Base-by-base conservation (phyloP, 768 basidiomycete genomes). In the Suillus subluteus region DNA sequence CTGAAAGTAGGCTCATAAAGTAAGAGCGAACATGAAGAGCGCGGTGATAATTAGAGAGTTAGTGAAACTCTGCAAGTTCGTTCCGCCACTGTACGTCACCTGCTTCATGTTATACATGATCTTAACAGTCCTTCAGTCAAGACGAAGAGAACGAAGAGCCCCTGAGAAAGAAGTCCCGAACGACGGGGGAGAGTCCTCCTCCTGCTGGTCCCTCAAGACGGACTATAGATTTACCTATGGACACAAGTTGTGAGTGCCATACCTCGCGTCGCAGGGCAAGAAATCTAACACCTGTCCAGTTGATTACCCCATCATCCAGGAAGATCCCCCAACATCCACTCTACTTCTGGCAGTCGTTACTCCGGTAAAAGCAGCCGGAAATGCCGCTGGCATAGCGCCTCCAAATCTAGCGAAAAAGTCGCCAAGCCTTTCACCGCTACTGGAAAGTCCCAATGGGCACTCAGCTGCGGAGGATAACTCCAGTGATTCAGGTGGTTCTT, bases 201-300 rank as follows among this genome's bases (percentile, higher is more conserved):
- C 9, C 21, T 30, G 44, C 37, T 18, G n/a, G 40, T 37, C 58
- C 46, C 11, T 37, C 13, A 38, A 13, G 66, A 69, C 6, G 62
- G 71, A 41, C 15, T 40, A 26, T 62, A 55, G 15, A 65, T 71
- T 18, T 76, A 67, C 11, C 72, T 68, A 48, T 63, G 67, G 6
- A 73, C 72, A 5, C 70, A 73, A 62, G 72, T 73, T n/a, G 77
- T 73, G 40, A 68, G 68, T 69, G 68, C 1, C 68, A 75, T 32
- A 65, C 68, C 38, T 66, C 70, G 8, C 70, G 71, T 62, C 65
- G 62, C 15, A 68, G 69, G 12, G 12, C 58, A 30, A 21, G 18
- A 30, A 61, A 61, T 3, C 11, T 30, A 43, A 59, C 26, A 7
- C 5, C 21, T 43, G 5, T 12, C 41, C 26, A 61, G 59, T 21